phyloP scores from a whole-genome alignment of 768 basidiomycete species.

The Vararia minispora region DNA sequence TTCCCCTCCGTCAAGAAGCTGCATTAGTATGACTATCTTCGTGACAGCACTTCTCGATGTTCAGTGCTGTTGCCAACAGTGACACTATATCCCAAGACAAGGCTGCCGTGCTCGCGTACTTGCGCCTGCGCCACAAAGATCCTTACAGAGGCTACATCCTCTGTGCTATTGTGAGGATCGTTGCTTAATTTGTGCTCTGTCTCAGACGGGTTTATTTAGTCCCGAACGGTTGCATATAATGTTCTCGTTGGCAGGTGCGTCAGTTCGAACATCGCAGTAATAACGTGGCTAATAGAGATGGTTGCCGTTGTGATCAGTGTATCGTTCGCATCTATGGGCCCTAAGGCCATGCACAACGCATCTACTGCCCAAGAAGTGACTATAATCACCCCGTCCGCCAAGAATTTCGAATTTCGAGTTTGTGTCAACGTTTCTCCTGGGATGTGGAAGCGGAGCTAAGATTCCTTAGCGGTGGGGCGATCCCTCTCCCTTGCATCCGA shows the following conservation, averaged over 20 bases:
- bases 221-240: slow-evolving; percentile 61
- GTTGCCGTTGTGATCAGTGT: too few relatives aligned
- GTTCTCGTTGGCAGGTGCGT: slow-evolving; percentile 67
- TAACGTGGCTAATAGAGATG: too few relatives aligned
- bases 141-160: slow-evolving; percentile 66
- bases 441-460: slow-evolving; percentile 14
- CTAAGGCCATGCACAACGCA: slow-evolving; percentile 68
- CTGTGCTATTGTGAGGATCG: slow-evolving; percentile 54
- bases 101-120: slow-evolving; percentile 67
- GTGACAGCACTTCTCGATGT: background rate
- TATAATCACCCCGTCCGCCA: slow-evolving; percentile 47
- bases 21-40: slow-evolving; percentile 45
- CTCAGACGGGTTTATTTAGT: slow-evolving; percentile 20
- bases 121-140: slow-evolving; percentile 73
- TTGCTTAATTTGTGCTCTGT: background rate
- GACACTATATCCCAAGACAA: slow-evolving; percentile 72
- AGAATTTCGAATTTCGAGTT: slow-evolving; percentile 28
- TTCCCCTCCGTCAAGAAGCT: slow-evolving; percentile 51
- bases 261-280: too few relatives aligned
- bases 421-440: slow-evolving; percentile 36
- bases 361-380: slow-evolving; percentile 78
- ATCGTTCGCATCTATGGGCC: slow-evolving; percentile 64
- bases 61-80: slow-evolving; percentile 23
- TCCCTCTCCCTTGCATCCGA: slow-evolving; percentile 50
- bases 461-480: slow-evolving; percentile 53